Percentiles rank a stretch among this genome's conserved stretches.
phyloP scores from a whole-genome alignment of 345 rosid species.

The Gossypium anomalum region DNA sequence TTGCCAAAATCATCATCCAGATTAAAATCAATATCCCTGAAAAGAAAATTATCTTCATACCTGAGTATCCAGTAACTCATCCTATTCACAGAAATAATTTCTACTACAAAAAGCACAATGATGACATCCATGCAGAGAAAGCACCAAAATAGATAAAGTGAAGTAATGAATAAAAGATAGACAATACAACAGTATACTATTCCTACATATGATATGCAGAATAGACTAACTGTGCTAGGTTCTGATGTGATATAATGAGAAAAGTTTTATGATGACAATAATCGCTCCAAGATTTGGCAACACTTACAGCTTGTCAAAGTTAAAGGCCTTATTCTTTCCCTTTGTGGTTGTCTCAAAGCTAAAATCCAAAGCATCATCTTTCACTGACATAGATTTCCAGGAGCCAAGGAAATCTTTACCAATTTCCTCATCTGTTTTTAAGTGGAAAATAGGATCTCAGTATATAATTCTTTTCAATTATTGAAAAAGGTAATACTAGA shows the following conservation, averaged over 20 bases:
- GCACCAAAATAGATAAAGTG: neutral
- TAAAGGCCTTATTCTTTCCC: constrained; percentile 57
- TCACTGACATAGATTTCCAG: constrained; percentile 64
- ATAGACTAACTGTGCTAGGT: neutral
- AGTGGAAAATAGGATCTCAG: constrained; percentile 12
- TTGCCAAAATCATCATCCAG: constrained; percentile 69
- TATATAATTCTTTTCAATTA: constrained; percentile 9
- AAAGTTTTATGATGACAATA: neutral
- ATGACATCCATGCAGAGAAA: neutral
- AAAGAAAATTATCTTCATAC: neutral
- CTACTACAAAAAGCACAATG: neutral
- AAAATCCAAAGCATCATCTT: constrained; percentile 69
- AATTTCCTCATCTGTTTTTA: constrained; percentile 57
- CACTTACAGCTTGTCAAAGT: constrained; percentile 77
- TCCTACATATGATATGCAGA: neutral
- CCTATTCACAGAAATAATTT: neutral
- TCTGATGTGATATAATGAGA: neutral
- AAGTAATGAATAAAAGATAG: neutral
- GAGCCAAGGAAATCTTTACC: constrained; percentile 70
- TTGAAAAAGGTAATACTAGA: constrained; percentile 7
- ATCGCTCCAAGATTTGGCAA: constrained; percentile 6
- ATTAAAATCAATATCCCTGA: constrained; percentile 81
- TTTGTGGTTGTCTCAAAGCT: constrained; percentile 45
- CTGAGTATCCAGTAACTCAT: neutral
- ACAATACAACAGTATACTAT: neutral